Evolutionary conservation across 225 moss, liverwort and hornwort genomes (phyloP).

Genomic region (Neckera pumila): DNA sequence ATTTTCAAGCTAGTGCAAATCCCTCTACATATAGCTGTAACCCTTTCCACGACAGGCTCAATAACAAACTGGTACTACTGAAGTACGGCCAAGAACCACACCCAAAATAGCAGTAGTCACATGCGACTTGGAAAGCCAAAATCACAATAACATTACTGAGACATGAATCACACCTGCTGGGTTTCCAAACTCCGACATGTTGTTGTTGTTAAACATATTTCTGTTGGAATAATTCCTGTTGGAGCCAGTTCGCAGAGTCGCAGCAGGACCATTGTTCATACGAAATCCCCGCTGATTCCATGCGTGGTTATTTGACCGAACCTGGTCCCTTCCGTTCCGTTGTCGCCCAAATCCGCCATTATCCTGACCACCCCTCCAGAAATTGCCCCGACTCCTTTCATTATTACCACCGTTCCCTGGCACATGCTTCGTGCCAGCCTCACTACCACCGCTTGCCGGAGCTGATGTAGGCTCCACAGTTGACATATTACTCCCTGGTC

Average conservation of each 20-base stretch:
- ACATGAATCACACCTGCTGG: constrained; percentile 52
- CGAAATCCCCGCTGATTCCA: constrained; percentile 76
- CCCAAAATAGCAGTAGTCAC: neutral
- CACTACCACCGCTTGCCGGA: constrained; percentile 24
- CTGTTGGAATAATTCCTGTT: constrained; percentile 61
- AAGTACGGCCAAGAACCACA: neutral
- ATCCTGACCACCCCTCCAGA: constrained; percentile 48
- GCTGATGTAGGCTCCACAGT: constrained; percentile 20
- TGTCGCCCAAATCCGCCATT: constrained; percentile 40
- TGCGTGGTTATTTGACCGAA: constrained; percentile 49
- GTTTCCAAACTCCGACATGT: constrained; percentile 60
- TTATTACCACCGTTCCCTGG: constrained; percentile 28
- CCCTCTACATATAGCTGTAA: neutral
- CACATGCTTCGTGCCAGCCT: constrained; percentile 29
- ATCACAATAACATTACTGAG: neutral
- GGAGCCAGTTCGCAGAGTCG: constrained; percentile 51
- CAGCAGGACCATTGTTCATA: constrained; percentile 48
- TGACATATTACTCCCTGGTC: constrained; percentile 2
- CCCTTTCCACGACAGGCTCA: neutral
- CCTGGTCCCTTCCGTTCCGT: constrained; percentile 61
- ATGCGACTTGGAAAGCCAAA: neutral
- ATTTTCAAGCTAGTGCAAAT: neutral
- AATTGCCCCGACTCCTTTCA: constrained; percentile 50
- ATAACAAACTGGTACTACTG: neutral
- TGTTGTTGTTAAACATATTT: constrained; percentile 41